phyloP scores from a whole-genome alignment of 2,329 filamentous ascomycete species.

The Fusarium chaquense region DNA sequence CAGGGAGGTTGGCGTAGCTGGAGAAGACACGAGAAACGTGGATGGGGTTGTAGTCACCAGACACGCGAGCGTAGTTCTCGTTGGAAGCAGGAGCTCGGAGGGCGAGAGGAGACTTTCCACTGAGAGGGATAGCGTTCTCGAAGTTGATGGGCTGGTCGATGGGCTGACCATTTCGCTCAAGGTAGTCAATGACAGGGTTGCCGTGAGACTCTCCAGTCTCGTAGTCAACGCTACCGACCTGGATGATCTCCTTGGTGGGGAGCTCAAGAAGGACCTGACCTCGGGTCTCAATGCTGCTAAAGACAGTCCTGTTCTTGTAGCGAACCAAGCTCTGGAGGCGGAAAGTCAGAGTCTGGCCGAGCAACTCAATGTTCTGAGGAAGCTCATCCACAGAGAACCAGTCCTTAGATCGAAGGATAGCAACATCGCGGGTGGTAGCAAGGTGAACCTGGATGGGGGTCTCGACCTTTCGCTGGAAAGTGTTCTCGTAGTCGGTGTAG shows the following conservation, averaged over 20 bases:
- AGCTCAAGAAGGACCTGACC: slow-evolving; percentile 95
- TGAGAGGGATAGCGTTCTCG: slow-evolving; percentile 95
- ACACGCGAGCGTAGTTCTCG: slow-evolving; percentile 97
- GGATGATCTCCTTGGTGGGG: slow-evolving; percentile 95
- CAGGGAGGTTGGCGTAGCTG: slow-evolving; percentile 92
- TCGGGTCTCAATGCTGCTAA: slow-evolving; percentile 89
- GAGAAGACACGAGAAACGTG: slow-evolving; percentile 98
- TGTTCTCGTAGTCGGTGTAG: slow-evolving; percentile 96
- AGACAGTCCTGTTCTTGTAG: slow-evolving; percentile 95
- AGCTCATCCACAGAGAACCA: slow-evolving; percentile 89
- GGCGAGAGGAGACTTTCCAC: slow-evolving; percentile 87
- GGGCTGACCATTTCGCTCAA: slow-evolving; percentile 88
- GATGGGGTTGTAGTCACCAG: slow-evolving; percentile 98
- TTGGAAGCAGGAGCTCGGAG: slow-evolving; percentile 95
- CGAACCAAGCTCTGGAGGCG: slow-evolving; percentile 90
- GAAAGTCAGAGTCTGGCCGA: slow-evolving; percentile 96
- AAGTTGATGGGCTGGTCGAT: slow-evolving; percentile 98
- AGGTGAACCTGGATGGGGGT: slow-evolving; percentile 95
- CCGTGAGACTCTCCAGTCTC: slow-evolving; percentile 91
- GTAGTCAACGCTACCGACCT: slow-evolving; percentile 97
- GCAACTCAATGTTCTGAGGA: slow-evolving; percentile 80
- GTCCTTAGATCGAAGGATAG: slow-evolving; percentile 94
- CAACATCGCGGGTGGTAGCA: slow-evolving; percentile 88
- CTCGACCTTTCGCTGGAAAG: slow-evolving; percentile 97
- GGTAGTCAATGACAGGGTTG: slow-evolving; percentile 96